A percentile compares a stretch with the other conserved stretches of the same genome.
Evolutionary conservation across 2,329 filamentous ascomycete genomes (phyloP).

Genomic region (Byssochlamys sp.): DNA sequence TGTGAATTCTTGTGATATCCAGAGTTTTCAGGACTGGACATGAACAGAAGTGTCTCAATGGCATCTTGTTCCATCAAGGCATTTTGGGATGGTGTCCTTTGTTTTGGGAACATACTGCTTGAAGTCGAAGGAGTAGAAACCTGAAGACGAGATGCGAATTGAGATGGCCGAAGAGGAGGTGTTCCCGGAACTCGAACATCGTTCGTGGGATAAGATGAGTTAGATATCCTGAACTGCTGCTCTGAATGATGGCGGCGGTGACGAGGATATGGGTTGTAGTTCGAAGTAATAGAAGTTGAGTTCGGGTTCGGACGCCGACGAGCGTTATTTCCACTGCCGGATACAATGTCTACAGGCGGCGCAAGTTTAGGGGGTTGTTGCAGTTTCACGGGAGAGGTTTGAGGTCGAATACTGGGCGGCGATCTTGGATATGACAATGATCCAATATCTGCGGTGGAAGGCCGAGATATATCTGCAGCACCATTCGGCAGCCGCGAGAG

Average conservation of each 20-base stretch:
- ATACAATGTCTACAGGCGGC: slow-evolving; percentile 35
- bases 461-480: neutral
- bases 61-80: slow-evolving; percentile 42
- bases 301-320: slow-evolving; percentile 33
- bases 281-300: slow-evolving; percentile 9
- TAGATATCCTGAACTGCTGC: slow-evolving; percentile 16
- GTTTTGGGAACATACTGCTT: slow-evolving; percentile 13
- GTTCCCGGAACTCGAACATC: slow-evolving; percentile 19
- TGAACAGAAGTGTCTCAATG: slow-evolving; percentile 42
- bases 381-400: slow-evolving; percentile 11
- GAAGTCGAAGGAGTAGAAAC: slow-evolving; percentile 9
- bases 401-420: slow-evolving; percentile 3
- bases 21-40: slow-evolving; percentile 42
- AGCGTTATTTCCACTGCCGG: slow-evolving; percentile 19
- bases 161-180: slow-evolving; percentile 20
- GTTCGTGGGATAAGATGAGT: slow-evolving; percentile 10
- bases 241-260: slow-evolving; percentile 25
- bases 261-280: slow-evolving; percentile 14
- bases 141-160: slow-evolving; percentile 4
- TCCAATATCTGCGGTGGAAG: neutral
- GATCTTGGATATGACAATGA: neutral
- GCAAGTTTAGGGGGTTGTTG: slow-evolving; percentile 27
- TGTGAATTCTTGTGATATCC: slow-evolving; percentile 33
- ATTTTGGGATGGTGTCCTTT: slow-evolving; percentile 32
- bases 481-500: neutral